phyloP scores from a whole-genome alignment of 2,329 filamentous ascomycete genomes.

The Teratosphaeriaceae sp. region DNA sequence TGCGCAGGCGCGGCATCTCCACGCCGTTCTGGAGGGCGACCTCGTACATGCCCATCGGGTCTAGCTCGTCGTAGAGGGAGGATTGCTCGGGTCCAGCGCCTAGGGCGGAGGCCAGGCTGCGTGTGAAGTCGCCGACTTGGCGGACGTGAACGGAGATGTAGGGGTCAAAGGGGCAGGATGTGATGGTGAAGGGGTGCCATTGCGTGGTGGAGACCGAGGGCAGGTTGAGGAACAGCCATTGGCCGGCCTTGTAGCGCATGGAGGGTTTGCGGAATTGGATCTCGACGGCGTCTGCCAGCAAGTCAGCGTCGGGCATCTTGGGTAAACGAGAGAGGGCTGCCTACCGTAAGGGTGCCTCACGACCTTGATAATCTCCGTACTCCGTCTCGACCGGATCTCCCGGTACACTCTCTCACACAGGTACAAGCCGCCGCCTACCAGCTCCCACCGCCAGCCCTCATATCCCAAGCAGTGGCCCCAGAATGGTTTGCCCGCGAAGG shows the following conservation, averaged over 20 bases:
- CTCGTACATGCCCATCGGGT: conserved; percentile 96
- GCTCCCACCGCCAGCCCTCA: conserved; percentile 94
- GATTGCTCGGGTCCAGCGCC: conserved; percentile 82
- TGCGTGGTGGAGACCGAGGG: conserved; percentile 82
- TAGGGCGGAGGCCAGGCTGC: conserved; percentile 88
- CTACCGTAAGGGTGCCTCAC: conserved; percentile 90
- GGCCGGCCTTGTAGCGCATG: conserved; percentile 96
- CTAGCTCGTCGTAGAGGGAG: conserved; percentile 83
- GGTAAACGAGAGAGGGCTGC: conserved; percentile 25
- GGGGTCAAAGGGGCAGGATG: conserved; percentile 90
- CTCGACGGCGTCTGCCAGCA: conserved; percentile 71
- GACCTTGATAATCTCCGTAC: conserved; percentile 86
- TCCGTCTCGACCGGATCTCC: conserved; percentile 74
- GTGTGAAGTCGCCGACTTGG: conserved; percentile 94
- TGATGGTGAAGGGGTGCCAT: conserved; percentile 99
- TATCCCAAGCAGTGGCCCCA: conserved; percentile 95
- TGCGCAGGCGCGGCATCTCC: conserved; percentile 80
- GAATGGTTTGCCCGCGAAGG: conserved; percentile 74
- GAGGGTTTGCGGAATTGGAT: conserved; percentile 95
- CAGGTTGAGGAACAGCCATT: conserved; percentile 96
- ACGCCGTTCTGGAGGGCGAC: conserved; percentile 90
- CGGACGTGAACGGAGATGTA: conserved; percentile 93
- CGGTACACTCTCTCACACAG: conserved; percentile 83
- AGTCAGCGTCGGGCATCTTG: no score
- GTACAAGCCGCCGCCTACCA: conserved; percentile 79